Base-by-base conservation (phyloP, 441 rosid genomes). In the Geranium incanum region DNA sequence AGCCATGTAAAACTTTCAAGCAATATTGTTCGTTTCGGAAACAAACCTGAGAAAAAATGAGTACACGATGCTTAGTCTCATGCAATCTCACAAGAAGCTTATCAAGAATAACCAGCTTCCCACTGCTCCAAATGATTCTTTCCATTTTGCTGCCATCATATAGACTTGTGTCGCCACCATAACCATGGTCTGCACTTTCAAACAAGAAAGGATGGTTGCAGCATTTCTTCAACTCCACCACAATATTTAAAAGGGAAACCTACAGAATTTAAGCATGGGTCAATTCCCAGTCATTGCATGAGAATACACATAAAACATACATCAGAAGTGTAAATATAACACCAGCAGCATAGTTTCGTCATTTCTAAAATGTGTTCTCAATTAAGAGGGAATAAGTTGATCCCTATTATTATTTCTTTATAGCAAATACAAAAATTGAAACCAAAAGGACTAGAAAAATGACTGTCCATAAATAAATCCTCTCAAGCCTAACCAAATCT, bases 151-250 rank as follows among this genome's bases (percentile, higher is more conserved):
- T 84, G 78, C 75, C 82, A 80, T 91, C 96, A 73, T 88, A 81
- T 66, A 80, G 72, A 79, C 85, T 80, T 50, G 70, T 72, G 68
- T 88, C 87, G 81, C 98, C 97, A 69, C 99, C 98, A 82, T 96
- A 96, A 74, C 99, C 99, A 86, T 96, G 97, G 82, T 93, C 99
- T 8, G 99, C 99, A 81, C 98, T 96, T 88, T 96, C 98, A 83
- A 96, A 96, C 79, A 96, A 84, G 85, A 96, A 96, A 52, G 99
- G 99, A 73, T 96, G 99, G 70, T 96, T 96, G 88, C 98, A 96
- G 83, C 99, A 96, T 76, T 96, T 96, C 92, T 96, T 96, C 89
- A 96, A 76, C 86, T 96, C 99, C 72, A 96, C 99, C 72, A 96
- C 98, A 69, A 96, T 96, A 84, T 96, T 96, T 78, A 96, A 75